Conservation (phyloP, 2,329 filamentous ascomycete species). For the Aspergillus sp. region DNA sequence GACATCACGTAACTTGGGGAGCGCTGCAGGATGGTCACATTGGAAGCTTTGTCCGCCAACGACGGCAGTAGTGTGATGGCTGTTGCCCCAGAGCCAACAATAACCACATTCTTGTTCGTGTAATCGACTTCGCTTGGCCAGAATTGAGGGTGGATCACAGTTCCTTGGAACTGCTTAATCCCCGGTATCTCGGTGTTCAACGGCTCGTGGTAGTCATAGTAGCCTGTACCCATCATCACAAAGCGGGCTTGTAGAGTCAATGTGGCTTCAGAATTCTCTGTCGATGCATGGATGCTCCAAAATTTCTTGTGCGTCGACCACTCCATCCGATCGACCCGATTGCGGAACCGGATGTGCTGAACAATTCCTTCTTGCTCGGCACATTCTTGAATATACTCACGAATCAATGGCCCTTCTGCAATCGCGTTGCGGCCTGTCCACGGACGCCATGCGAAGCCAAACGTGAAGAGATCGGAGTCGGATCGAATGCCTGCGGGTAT, state of each 20-base stretch:
- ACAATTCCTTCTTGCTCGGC: constrained; percentile 50
- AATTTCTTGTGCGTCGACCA: constrained; percentile 52
- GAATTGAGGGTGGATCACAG: constrained; percentile 65
- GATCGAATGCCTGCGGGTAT: constrained; percentile 54
- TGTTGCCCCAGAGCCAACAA: constrained; percentile 74
- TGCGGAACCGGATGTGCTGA: constrained; percentile 49
- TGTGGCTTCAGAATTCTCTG: constrained; percentile 18
- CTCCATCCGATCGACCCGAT: constrained; percentile 46
- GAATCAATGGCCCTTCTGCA: constrained; percentile 49
- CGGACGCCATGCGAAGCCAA: constrained; percentile 64
- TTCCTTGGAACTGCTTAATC: constrained; percentile 60
- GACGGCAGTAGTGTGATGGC: constrained; percentile 70
- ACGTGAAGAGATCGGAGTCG: constrained; percentile 57
- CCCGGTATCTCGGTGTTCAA: constrained; percentile 61
- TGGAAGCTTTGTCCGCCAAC: constrained; percentile 59
- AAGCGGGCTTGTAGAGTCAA: constrained; percentile 33
- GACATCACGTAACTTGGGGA: constrained; percentile 65
- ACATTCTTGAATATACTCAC: constrained; percentile 50
- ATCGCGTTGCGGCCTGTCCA: constrained; percentile 55
- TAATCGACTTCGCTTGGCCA: constrained; percentile 67
- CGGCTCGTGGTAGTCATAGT: constrained; percentile 67
- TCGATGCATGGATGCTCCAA: constrained; percentile 48
- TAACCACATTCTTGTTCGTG: constrained; percentile 61
- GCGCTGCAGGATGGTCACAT: constrained; percentile 74
- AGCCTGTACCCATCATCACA: constrained; percentile 60